Evolutionary conservation across 495 filamentous ascomycete genomes (phyloP), one percentile per base, ranked within the genome.

Genomic region (Aspergillus heteromorphus): DNA sequence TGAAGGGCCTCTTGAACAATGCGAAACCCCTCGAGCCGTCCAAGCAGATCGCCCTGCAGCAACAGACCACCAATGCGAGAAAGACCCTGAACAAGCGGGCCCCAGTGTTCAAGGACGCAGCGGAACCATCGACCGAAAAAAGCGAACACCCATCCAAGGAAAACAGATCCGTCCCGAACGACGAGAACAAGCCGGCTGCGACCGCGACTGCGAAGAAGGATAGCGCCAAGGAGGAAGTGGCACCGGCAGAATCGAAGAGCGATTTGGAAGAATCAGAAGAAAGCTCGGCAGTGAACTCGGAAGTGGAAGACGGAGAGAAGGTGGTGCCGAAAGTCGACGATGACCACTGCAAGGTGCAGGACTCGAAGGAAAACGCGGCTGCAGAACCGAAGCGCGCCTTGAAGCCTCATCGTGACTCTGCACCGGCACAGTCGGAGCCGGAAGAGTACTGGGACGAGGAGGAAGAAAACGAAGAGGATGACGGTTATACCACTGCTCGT

Each of bases 361-460:
- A 36, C 11, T n/a, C 57, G 4, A 51, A 31, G 54, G 40, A 60
- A 8, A 61, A 64, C 19, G 13, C 53, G 19, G 50, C 56, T 38
- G 31, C 49, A 13, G 20, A 45, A 10, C 25, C 45, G 4, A 47
- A 60, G 20, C 30, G 41, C 8, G 53, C 55, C 25, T 31, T 54
- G 13, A 59, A 60, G 45, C 18, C 41, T 9, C 36, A 31, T 10
- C 18, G 36, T 13, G 60, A 62, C 19, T 53, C 45, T 25, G 42
- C 58, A 14, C 41, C 57, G 27, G 52, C 67, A 6, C 63, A 68
- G 38, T 74, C 79, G 1, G 87, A 89, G 52, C 71, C 79, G 3
- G 87, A 89, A 60, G 84, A 89, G 59, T 89, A 83, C 63, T 88
- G 83, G 82, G 86, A 88, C 19, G 84, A 87, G 14, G 86, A 91